These are phyloP conservation scores for Gossypium raimondii DNA, from an alignment of 345 rosid genomes.

Conservation along the genomic window DNA sequence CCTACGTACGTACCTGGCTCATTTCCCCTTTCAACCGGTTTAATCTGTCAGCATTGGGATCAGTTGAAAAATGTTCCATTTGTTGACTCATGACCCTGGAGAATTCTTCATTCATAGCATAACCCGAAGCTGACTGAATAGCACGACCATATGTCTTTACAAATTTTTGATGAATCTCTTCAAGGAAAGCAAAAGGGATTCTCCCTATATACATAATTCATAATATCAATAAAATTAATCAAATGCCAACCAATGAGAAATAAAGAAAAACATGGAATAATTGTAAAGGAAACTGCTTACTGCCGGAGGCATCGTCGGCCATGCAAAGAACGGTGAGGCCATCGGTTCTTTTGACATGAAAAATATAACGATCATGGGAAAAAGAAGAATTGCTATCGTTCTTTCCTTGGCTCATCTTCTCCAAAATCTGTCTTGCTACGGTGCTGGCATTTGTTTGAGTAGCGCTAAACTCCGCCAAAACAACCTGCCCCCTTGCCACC, in stretches of 20 bases:
- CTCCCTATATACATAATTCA: neutral
- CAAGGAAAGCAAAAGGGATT: conserved; percentile 12
- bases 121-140: conserved; percentile 38
- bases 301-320: conserved; percentile 37
- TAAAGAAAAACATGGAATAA: neutral
- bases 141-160: conserved; percentile 35
- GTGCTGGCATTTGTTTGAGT: conserved; percentile 33
- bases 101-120: conserved; percentile 57
- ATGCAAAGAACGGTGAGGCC: conserved; percentile 49
- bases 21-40: conserved; percentile 51
- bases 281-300: conserved; percentile 16
- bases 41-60: conserved; percentile 40
- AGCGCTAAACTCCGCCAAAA: conserved; percentile 45
- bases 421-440: conserved; percentile 39
- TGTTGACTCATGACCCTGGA: conserved; percentile 43
- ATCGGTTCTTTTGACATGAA: conserved; percentile 45
- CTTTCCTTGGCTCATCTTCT: conserved; percentile 26
- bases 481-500: conserved; percentile 48
- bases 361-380: conserved; percentile 44
- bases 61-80: conserved; percentile 42
- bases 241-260: neutral
- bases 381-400: conserved; percentile 31
- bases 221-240: no score
- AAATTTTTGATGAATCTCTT: conserved; percentile 21
- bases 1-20: conserved; percentile 27